Conservation (phyloP, 2,329 filamentous ascomycete species). For the Calonectria naviculata region DNA sequence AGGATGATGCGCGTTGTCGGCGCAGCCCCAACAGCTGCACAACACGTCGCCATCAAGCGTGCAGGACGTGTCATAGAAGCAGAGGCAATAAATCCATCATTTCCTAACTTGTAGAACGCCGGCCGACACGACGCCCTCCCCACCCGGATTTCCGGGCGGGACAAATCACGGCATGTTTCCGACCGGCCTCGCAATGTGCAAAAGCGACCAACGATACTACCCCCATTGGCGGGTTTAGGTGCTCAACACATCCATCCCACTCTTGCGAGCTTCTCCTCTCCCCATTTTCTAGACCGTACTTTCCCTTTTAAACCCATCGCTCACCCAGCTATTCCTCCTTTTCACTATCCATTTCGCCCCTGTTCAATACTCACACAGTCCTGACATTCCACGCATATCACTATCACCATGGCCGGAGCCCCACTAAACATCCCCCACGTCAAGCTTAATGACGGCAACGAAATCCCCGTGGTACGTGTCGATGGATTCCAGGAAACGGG, state of each 20-base stretch:
- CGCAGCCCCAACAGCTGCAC: background rate
- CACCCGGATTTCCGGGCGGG: slow-evolving; percentile 2
- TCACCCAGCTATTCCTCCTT: background rate
- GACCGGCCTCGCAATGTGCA: slow-evolving; percentile 27
- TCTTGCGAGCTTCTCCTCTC: background rate
- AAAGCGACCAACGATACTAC: background rate
- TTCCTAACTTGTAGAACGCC: background rate
- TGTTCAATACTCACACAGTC: background rate
- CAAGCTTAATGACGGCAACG: slow-evolving; percentile 79
- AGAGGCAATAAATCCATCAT: background rate
- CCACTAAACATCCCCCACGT: slow-evolving; percentile 62
- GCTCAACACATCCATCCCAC: slow-evolving; percentile 16
- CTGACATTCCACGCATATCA: background rate
- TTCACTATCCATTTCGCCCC: background rate
- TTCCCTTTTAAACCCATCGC: background rate
- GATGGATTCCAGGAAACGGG: background rate
- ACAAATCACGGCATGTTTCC: slow-evolving; percentile 33
- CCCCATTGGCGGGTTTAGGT: slow-evolving; percentile 7
- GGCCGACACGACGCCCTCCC: background rate
- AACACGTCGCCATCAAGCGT: background rate
- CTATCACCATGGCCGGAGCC: slow-evolving; percentile 25
- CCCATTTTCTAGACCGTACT: background rate
- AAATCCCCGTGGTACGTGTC: slow-evolving; percentile 73
- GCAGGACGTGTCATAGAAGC: background rate
- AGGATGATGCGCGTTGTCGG: background rate